These are phyloP conservation scores for Didymella pomorum DNA, from an alignment of 2,329 filamentous ascomycete species.

Conservation along the genomic window DNA sequence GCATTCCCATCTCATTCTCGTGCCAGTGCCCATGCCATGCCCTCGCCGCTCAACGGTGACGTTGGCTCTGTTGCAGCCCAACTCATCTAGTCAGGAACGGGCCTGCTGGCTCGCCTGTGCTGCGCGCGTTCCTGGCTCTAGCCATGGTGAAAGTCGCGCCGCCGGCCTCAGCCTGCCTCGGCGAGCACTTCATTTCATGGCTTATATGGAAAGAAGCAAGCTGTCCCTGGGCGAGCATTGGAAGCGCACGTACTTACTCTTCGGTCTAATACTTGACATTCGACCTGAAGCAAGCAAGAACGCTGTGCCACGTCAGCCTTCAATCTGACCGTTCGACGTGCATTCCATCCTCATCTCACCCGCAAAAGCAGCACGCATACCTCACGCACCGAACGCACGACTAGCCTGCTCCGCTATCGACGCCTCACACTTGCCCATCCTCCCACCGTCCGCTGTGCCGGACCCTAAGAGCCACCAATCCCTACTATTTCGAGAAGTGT, in stretches of 20 bases:
- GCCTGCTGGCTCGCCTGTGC: conserved; percentile 1
- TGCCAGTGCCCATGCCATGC: background rate
- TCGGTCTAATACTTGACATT: background rate
- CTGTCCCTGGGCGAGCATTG: conserved; percentile 1
- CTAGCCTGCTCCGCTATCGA: conserved; percentile 1
- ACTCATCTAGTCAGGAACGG: conserved; percentile 1
- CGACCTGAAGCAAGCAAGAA: background rate
- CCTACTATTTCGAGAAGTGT: conserved; percentile 16
- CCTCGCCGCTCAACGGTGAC: conserved; percentile 3
- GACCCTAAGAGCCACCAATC: conserved; percentile 4
- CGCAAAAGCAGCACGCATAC: conserved; percentile 13
- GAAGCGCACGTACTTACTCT: background rate
- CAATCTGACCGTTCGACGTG: background rate
- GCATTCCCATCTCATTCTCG: background rate
- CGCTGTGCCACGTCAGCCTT: background rate
- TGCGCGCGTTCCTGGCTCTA: conserved; percentile 7
- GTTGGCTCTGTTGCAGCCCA: conserved; percentile 3
- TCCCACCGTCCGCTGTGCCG: conserved; percentile 15
- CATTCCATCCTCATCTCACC: background rate
- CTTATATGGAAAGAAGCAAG: conserved; percentile 10
- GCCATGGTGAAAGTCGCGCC: conserved; percentile 6
- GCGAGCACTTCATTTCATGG: conserved; percentile 3
- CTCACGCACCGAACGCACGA: conserved; percentile 2
- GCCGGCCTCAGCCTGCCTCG: conserved; percentile 8
- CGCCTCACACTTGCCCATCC: conserved; percentile 16